A percentile compares a stretch with the other conserved stretches of the same genome.
Evolutionary conservation across 129 eudicot genomes (phyloP).

Genomic region (Solidago caesia): DNA sequence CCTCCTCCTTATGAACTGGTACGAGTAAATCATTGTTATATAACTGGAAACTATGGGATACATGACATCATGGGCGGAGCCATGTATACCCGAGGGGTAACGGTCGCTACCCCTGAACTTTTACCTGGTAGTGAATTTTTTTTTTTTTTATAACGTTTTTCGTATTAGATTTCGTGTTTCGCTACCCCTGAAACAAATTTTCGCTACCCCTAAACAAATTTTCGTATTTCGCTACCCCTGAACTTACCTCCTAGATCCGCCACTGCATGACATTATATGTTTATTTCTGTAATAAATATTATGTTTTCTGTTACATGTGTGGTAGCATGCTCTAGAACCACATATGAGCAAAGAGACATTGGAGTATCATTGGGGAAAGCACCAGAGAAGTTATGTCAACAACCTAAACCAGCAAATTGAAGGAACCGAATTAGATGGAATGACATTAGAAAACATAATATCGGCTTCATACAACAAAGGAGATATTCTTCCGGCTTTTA

Average conservation of each 20-base stretch:
- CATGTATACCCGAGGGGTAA: no score
- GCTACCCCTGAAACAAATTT: no score
- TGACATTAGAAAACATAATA: conserved; percentile 68
- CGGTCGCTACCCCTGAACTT: no score
- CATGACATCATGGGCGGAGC: no score
- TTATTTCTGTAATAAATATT: conserved; percentile 6
- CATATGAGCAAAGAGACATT: conserved; percentile 87
- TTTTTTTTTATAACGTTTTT: no score
- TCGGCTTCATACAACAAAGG: conserved; percentile 80
- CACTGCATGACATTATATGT: background rate
- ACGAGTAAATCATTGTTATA: background rate
- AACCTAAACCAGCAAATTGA: conserved; percentile 92
- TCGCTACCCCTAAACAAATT: no score
- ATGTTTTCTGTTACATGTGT: conserved; percentile 1
- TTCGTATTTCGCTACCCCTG: no score
- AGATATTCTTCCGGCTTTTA: conserved; percentile 68
- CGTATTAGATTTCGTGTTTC: no score
- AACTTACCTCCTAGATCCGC: no score
- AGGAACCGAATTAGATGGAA: conserved; percentile 74
- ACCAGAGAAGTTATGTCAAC: conserved; percentile 81
- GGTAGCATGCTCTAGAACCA: conserved; percentile 89
- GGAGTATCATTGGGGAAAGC: conserved; percentile 97
- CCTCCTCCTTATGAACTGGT: conserved; percentile 91
- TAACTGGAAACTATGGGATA: background rate
- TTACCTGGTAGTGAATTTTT: no score